Base-by-base conservation (phyloP, 495 filamentous ascomycete species). In the Aspergillus wentii region DNA sequence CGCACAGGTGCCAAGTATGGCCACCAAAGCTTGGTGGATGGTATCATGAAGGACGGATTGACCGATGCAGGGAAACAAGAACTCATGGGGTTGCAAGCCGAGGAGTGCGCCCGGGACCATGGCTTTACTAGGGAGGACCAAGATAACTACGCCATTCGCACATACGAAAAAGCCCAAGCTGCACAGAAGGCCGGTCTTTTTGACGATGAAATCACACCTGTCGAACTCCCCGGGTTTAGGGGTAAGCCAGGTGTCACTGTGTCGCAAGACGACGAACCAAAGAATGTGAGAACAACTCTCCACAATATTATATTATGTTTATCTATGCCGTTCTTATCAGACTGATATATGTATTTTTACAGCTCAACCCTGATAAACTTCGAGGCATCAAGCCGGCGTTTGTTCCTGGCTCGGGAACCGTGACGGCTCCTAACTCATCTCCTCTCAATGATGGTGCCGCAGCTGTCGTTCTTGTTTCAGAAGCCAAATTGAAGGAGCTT, bases 371-470 rank as follows among this genome's bases (percentile, higher is more conserved):
- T 44, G 82, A 90, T 35, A 96, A 96, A 67, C 80, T 95, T 11
- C 82, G 79, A 58, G 68, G 76, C 30, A 85, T 95, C 51, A 85
- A 84, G 56, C 86, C 92, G 33, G 84, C 81, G 25, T 97, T 97
- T 72, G 78, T 84, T 44, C 78, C 89, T 32, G 80, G 76, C 28
- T 59, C 62, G 23, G 90, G 90, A 43, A 95, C 88, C 37, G 88
- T 98, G 41, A 98, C 92, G 8, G 88, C 92, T n/a, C 88, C 92
- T 39, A 98, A 98, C 67, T 94, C 92, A 8, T 91, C 91, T 1
- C 92, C 92, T 17, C 75, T 98, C 51, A 94, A 90, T 62, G 92
- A 98, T 54, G 92, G 92, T 37, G 89, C 88, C 25, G 78, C 88
- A 8, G 92, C 92, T 36, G 61, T 96, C 32, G 84, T 98, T 33